Percentiles rank a stretch among this genome's conserved stretches.
These are phyloP conservation scores for Musa acuminata DNA, from an alignment of 176 grass and related monocot species.

Conservation along the genomic window DNA sequence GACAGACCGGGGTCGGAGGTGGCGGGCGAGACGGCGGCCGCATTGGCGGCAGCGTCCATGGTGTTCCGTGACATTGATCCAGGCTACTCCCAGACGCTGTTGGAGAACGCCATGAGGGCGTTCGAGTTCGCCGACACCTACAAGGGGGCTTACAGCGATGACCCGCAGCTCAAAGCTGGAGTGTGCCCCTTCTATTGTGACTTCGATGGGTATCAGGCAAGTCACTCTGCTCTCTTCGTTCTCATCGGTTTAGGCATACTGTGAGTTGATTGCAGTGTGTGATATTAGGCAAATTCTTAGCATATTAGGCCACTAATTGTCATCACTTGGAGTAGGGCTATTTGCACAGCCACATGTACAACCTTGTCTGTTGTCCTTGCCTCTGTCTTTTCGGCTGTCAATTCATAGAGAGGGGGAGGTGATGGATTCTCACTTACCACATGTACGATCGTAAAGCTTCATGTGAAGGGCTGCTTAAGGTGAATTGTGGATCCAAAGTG, in stretches of 20 bases:
- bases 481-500: too few relatives aligned
- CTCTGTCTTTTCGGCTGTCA: too few relatives aligned
- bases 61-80: constrained; percentile 55
- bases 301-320: too few relatives aligned
- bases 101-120: constrained; percentile 38
- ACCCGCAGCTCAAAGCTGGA: constrained; percentile 46
- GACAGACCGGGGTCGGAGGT: constrained; percentile 62
- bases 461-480: background rate
- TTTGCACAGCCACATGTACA: background rate
- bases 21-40: constrained; percentile 83
- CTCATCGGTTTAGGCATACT: background rate
- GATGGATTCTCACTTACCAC: background rate
- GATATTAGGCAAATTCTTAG: background rate
- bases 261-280: background rate
- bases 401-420: background rate
- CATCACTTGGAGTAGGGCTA: too few relatives aligned
- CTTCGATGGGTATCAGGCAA: constrained; percentile 87
- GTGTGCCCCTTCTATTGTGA: constrained; percentile 95
- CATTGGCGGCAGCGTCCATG: constrained; percentile 75
- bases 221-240: background rate
- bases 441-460: background rate
- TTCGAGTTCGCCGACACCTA: constrained; percentile 83
- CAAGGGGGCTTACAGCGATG: constrained; percentile 83
- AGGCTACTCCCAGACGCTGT: constrained; percentile 46
- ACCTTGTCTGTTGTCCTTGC: background rate